Evolutionary conservation across 1,139 yeast genomes (phyloP), one percentile per base, ranked within the genome.

Genomic region (Magnusiomyces sp.): DNA sequence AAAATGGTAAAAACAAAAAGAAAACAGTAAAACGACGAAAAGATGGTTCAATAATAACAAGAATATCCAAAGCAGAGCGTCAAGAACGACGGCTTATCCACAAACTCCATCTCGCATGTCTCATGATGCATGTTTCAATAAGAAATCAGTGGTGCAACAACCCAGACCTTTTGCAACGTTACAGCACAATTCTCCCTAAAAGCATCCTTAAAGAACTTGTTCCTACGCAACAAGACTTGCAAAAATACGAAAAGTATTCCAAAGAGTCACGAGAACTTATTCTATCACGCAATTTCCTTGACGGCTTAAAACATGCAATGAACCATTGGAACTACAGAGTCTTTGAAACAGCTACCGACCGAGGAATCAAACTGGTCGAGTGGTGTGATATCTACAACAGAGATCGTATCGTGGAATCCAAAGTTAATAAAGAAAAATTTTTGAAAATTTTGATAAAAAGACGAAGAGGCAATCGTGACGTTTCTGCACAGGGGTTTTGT

Each of bases 401-500:
- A 45, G 57, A 55, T 37, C 56, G 62, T 45, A 54, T 47, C 13
- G 44, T 61, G 14, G 61, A 59, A 46, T 53, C 58, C 20, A 51
- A 58, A 33, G 48, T 59, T 48, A 51, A 53, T n/a, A 49, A 48
- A 27, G 53, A 48, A 1, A 56, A 57, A 45, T 65, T 64, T 47
- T 44, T 57, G 17, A 52, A 54, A 5, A 46, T 53, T 14, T 50
- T 67, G 13, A 34, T 39, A 6, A 50, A 55, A 23, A 40, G 50
- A 23, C 56, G 59, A 27, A 49, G 38, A 27, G 98, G 98, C 0
- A 79, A 88, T 1, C 68, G 87, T 40, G 97, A 92, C 60, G 53
- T 87, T 5, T 86, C 85, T 0, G 89, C 94, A 0, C 96, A 88
- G 60, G 97, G 95, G 0, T 89, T 88, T 67, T 89, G 88, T 9